Evolutionary conservation across 306 rosid genomes (phyloP).

Genomic region (Luffa aegyptiaca): DNA sequence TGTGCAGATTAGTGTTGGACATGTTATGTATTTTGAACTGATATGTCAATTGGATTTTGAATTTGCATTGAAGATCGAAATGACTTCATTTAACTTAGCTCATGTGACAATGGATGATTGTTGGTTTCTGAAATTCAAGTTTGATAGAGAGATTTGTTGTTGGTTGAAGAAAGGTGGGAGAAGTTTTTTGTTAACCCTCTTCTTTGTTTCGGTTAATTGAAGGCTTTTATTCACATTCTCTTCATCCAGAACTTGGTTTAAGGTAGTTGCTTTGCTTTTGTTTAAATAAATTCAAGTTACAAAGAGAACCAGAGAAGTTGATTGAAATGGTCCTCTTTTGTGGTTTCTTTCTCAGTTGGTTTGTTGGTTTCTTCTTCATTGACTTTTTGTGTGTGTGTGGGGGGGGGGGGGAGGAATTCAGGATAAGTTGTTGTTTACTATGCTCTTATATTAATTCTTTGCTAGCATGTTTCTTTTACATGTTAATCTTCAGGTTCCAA

Average conservation of each 20-base stretch:
- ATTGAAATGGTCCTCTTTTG: not conserved
- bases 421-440: not conserved
- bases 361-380: not conserved
- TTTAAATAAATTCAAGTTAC: not conserved
- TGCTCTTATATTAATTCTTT: not conserved
- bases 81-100: not conserved
- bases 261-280: not conserved
- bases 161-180: not conserved
- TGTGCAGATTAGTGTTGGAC: not conserved
- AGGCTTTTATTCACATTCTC: not conserved
- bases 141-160: not conserved
- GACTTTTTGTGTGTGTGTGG: too few relatives aligned
- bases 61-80: not conserved
- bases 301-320: not conserved
- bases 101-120: not conserved
- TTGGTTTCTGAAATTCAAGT: not conserved
- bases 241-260: not conserved
- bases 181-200: not conserved
- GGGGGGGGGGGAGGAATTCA: not conserved
- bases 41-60: not conserved
- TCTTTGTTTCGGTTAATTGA: not conserved
- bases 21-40: not conserved
- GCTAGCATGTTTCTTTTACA: not conserved
- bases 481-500: constrained; percentile 45
- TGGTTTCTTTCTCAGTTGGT: not conserved